Evolutionary conservation across 2,329 filamentous ascomycete species (phyloP).

Genomic region (Albophoma yamanashiensis): DNA sequence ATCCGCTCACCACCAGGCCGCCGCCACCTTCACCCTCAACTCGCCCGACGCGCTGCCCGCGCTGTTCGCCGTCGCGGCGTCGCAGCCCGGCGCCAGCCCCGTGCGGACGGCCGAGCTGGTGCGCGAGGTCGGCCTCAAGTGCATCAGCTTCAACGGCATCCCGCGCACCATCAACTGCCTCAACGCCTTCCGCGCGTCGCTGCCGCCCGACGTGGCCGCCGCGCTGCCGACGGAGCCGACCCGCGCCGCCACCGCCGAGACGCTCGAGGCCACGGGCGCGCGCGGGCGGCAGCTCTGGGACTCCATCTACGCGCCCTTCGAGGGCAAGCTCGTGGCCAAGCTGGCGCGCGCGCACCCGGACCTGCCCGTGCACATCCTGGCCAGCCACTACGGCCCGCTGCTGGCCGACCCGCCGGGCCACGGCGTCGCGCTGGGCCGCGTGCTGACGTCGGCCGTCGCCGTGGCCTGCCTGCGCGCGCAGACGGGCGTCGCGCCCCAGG

Average conservation of each 20-base stretch:
- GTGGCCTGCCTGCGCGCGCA: constrained; percentile 67
- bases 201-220: constrained; percentile 45
- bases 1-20: constrained; percentile 50
- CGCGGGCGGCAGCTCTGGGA: constrained; percentile 63
- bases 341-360: constrained; percentile 71
- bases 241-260: constrained; percentile 38
- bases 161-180: constrained; percentile 78
- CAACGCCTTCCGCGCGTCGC: constrained; percentile 54
- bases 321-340: constrained; percentile 58
- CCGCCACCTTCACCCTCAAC: constrained; percentile 78
- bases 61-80: constrained; percentile 43
- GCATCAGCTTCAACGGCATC: constrained; percentile 73
- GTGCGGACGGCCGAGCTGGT: constrained; percentile 57
- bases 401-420: constrained; percentile 53
- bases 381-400: constrained; percentile 62
- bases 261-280: constrained; percentile 40
- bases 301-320: constrained; percentile 66
- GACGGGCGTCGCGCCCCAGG: constrained; percentile 74
- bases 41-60: constrained; percentile 63
- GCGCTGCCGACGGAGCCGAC: constrained; percentile 46
- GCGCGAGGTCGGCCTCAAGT: constrained; percentile 66
- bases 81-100: constrained; percentile 8
- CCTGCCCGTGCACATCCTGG: constrained; percentile 68
- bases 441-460: constrained; percentile 63
- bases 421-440: constrained; percentile 44